Evolutionary conservation across 768 basidiomycete species (phyloP), one percentile per base, ranked within the genome.

Genomic region (Amanita polypyramis): DNA sequence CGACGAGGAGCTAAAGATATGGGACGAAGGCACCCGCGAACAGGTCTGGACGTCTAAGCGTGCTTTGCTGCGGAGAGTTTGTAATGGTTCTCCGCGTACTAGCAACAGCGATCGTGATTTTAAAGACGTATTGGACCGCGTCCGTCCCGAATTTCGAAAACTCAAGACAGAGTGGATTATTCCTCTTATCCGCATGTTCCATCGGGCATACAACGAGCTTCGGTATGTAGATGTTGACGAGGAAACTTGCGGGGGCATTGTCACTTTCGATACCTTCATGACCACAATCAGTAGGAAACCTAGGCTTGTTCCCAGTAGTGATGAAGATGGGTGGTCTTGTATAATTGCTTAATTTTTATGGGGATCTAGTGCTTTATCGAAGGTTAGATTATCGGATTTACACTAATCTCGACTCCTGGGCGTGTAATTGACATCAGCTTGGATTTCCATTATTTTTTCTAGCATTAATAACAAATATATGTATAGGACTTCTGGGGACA

Each of bases 251-350:
- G 50, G 46, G 17, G 54, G 57, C 2, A 15, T 30, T 8, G 40
- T 56, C 36, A 56, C 55, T 9, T 60, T 55, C 17, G 43, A 56
- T n/a, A 55, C 47, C 1, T 59, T 59, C 30, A 59, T 57, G 56
- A 25, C 35, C 3, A 44, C 53, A 2, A 42, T 58, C 6, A 53
- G 49, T 8, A 30, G 29, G 23, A 41, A 34, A 15, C 53, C 57
- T 1, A 51, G 45, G 25, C 40, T 55, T 20, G 47, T 39, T 7
- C 2, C 46, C 6, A 32, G 38, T 12, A 19, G 21, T 29, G 15
- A 21, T 4, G 46, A 47, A 30, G 37, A 47, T 8, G 37, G 46
- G 4, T 47, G 46, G 46, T 19, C 11, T 15, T 45, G 44, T 25
- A 36, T 45, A 10, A 45, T 45, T 36, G 44, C 15, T 45, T 45